Conservation (phyloP, 2,329 filamentous ascomycete species). For the Capronia epimyces region DNA sequence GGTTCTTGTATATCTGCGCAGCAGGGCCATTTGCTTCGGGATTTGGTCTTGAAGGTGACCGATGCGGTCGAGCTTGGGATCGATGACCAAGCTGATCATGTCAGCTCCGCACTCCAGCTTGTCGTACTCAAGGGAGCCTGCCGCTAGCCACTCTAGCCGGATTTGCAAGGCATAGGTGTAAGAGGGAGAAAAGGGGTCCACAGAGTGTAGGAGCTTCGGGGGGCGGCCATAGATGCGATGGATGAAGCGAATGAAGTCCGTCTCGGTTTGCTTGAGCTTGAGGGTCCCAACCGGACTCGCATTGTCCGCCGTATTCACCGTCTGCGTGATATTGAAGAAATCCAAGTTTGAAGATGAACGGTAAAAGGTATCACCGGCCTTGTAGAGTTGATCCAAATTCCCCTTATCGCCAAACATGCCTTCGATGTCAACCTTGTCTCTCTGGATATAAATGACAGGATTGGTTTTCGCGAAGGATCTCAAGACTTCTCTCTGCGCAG, state of each 20-base stretch:
- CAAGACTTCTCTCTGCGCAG: constrained; percentile 42
- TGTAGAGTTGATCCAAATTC: constrained; percentile 40
- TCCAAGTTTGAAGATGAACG: constrained; percentile 66
- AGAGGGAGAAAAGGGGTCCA: constrained; percentile 16
- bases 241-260: constrained; percentile 24
- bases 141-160: constrained; percentile 13
- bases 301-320: background rate
- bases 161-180: constrained; percentile 27
- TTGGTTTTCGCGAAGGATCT: constrained; percentile 58
- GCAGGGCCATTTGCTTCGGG: constrained; percentile 11
- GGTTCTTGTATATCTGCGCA: constrained; percentile 21
- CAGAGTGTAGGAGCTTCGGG: constrained; percentile 14
- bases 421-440: constrained; percentile 60
- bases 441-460: constrained; percentile 65
- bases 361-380: constrained; percentile 44
- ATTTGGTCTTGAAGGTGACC: constrained; percentile 3
- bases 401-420: constrained; percentile 55
- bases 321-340: constrained; percentile 59
- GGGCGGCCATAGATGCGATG: constrained; percentile 22
- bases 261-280: constrained; percentile 28
- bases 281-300: background rate
- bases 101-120: constrained; percentile 25
- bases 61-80: background rate
- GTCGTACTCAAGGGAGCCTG: constrained; percentile 9
- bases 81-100: constrained; percentile 21